These are phyloP conservation scores for Debaryomycetaceae sp. DNA, from an alignment of 1,139 yeast species.

Conservation along the genomic window DNA sequence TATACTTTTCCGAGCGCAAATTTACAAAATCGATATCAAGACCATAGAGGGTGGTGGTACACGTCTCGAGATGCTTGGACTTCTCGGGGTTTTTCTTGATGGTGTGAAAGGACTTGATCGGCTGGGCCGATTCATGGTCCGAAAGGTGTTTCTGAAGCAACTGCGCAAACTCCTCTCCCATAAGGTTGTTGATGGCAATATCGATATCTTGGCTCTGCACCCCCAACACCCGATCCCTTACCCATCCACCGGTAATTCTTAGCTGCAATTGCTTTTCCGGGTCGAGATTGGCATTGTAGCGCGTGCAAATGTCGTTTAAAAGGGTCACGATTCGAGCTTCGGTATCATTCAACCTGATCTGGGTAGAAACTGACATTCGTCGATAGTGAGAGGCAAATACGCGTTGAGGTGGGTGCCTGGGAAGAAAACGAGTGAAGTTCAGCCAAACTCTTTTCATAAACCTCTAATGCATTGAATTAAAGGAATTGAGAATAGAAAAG, in stretches of 20 bases:
- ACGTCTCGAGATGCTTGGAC: constrained; percentile 91
- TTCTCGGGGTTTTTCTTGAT: constrained; percentile 90
- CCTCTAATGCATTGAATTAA: too few species aligned
- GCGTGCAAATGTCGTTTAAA: constrained; percentile 31
- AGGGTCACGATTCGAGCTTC: constrained; percentile 39
- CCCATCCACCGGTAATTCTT: constrained; percentile 98
- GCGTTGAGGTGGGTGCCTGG: too few species aligned
- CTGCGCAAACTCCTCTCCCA: constrained; percentile 81
- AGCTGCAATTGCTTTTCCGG: constrained; percentile 26
- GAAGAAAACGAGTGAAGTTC: too few species aligned
- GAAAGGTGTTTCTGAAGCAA: constrained; percentile 47
- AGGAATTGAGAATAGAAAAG: too few species aligned
- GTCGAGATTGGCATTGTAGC: constrained; percentile 16
- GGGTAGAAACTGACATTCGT: too few species aligned
- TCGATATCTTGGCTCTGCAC: constrained; percentile 78
- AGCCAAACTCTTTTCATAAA: too few species aligned
- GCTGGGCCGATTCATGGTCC: constrained; percentile 26
- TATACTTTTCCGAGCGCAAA: constrained; percentile 76
- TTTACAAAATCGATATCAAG: constrained; percentile 88
- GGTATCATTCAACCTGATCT: constrained; percentile 29
- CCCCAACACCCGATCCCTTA: constrained; percentile 82
- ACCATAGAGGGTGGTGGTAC: constrained; percentile 77
- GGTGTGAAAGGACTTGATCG: constrained; percentile 53
- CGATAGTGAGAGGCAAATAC: too few species aligned
- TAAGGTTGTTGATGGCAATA: constrained; percentile 71